A percentile compares a stretch with the other conserved stretches of the same genome.
Evolutionary conservation across 306 rosid genomes (phyloP).

Genomic region (Casuarina glauca): DNA sequence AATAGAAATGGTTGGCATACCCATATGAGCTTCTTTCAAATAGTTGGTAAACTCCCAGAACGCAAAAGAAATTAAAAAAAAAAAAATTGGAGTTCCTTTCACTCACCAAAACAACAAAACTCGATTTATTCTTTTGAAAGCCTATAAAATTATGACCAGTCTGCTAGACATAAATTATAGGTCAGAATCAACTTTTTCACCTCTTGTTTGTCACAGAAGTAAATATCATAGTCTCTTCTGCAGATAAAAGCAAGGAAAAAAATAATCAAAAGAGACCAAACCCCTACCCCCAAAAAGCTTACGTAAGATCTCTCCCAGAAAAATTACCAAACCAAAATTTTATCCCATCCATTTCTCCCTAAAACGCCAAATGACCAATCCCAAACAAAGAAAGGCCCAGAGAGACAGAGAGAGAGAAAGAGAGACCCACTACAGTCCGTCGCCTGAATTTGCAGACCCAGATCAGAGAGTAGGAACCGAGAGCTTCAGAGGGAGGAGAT

Average conservation of each 20-base stretch:
- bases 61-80: background rate
- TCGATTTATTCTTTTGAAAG: conserved; percentile 5
- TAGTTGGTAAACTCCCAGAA: background rate
- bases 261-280: conserved; percentile 27
- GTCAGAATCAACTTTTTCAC: conserved; percentile 3
- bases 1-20: conserved; percentile 10
- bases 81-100: background rate
- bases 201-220: conserved; percentile 7
- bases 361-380: conserved; percentile 39
- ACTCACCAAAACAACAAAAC: conserved; percentile 21
- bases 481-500: conserved; percentile 31
- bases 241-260: conserved; percentile 18
- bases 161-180: background rate
- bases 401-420: conserved; percentile 2
- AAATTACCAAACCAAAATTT: conserved; percentile 29
- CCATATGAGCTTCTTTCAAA: conserved; percentile 3
- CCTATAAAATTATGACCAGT: background rate
- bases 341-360: conserved; percentile 32
- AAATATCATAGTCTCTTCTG: conserved; percentile 2
- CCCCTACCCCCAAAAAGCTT: conserved; percentile 8
- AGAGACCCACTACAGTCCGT: conserved; percentile 34
- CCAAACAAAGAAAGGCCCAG: conserved; percentile 21
- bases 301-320: conserved; percentile 45
- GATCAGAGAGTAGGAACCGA: conserved; percentile 18
- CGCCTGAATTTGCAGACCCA: conserved; percentile 39